Evolutionary conservation across 192 early-diverging fungal species (phyloP).

Genomic region (Rhizoclosmatium globosum): DNA sequence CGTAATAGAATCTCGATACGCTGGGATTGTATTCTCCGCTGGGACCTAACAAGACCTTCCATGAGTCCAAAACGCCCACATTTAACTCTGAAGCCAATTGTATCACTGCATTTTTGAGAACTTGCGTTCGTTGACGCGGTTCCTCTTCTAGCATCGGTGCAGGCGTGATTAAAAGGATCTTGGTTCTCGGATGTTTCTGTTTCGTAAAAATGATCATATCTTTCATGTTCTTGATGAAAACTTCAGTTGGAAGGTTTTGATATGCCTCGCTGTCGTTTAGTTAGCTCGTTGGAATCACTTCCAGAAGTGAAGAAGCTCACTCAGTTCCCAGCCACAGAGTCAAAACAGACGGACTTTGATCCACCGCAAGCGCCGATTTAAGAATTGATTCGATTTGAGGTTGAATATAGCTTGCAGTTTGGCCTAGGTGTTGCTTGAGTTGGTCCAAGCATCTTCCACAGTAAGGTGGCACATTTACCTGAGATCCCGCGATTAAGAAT

Average conservation of each 20-base stretch:
- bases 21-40: slow-evolving; percentile 2
- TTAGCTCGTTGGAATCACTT: too few relatives aligned
- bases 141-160: neutral
- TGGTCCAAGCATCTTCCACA: neutral
- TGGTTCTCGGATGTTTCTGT: slow-evolving; percentile 2
- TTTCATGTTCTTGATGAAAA: neutral
- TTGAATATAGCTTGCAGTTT: neutral
- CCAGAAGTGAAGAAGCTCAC: neutral
- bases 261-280: too few relatives aligned
- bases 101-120: neutral
- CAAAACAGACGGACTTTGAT: neutral
- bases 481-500: slow-evolving; percentile 5
- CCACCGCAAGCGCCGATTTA: neutral
- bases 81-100: neutral
- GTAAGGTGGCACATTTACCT: neutral
- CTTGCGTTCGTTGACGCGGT: neutral
- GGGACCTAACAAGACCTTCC: slow-evolving; percentile 27
- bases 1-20: neutral
- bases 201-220: neutral
- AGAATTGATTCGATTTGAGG: neutral
- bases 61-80: slow-evolving; percentile 22
- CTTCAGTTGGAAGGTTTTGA: too few relatives aligned
- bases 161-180: slow-evolving; percentile 27
- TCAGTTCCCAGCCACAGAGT: slow-evolving; percentile 16
- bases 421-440: neutral